A percentile compares a stretch with the other conserved stretches of the same genome.
Evolutionary conservation across 1,139 yeast genomes (phyloP).

Genomic region (Meyerozyma athensensis): DNA sequence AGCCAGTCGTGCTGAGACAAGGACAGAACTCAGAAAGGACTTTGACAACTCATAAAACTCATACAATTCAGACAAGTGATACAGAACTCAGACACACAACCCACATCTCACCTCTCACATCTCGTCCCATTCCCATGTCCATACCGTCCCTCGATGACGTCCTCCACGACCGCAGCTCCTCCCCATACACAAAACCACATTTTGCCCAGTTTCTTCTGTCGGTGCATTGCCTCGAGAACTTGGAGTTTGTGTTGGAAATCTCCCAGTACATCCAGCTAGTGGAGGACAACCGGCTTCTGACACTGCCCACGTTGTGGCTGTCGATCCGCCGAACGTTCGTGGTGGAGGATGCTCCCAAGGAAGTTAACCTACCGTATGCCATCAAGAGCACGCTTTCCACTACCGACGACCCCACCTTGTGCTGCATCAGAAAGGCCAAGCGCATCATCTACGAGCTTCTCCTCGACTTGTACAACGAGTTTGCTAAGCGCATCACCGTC

Average conservation of each 20-base stretch:
- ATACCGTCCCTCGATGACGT: constrained; percentile 24
- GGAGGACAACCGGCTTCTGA: constrained; percentile 10
- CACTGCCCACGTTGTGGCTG: constrained; percentile 19
- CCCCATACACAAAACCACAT: constrained; percentile 18
- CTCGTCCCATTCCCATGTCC: constrained; percentile 1
- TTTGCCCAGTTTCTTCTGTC: constrained; percentile 24
- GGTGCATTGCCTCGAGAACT: constrained; percentile 35
- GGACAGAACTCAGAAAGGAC: too few species aligned
- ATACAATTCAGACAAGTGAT: too few species aligned
- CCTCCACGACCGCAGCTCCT: constrained; percentile 12
- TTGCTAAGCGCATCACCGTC: constrained; percentile 19
- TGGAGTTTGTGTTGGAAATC: constrained; percentile 30
- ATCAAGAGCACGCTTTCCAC: constrained; percentile 14
- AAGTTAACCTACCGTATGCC: constrained; percentile 29
- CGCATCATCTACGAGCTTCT: constrained; percentile 29
- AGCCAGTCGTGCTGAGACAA: too few species aligned
- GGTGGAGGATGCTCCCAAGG: constrained; percentile 25
- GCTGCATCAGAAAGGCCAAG: constrained; percentile 16
- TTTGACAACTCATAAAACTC: too few species aligned
- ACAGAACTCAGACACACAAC: too few species aligned
- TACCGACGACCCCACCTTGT: constrained; percentile 14
- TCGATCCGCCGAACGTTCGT: constrained; percentile 23
- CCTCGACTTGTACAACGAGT: constrained; percentile 31
- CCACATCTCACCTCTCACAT: too few species aligned
- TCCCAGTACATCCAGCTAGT: constrained; percentile 18